phyloP scores from a whole-genome alignment of 2,329 filamentous ascomycete species.

The Graphium sp. region DNA sequence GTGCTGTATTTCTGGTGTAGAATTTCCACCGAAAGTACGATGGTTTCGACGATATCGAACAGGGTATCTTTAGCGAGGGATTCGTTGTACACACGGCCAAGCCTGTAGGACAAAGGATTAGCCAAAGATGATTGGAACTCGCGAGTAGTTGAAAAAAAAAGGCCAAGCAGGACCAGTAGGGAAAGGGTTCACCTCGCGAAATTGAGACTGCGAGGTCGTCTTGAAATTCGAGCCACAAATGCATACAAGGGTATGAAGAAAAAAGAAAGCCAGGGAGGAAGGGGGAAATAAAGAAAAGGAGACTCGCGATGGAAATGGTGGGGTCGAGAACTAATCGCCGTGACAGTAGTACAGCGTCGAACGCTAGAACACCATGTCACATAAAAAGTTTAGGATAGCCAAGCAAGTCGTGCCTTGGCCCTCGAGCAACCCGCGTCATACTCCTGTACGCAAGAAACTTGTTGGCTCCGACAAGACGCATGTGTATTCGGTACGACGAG shows the following conservation, averaged over 20 bases:
- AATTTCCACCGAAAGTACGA: neutral
- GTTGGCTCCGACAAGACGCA: too few species aligned
- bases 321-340: neutral
- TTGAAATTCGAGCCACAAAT: neutral
- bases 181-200: conserved; percentile 1
- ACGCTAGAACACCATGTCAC: too few species aligned
- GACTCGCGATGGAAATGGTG: neutral
- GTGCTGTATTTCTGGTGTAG: neutral
- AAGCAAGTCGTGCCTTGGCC: too few species aligned
- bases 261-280: neutral
- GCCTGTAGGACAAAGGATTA: conserved; percentile 1
- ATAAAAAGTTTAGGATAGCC: too few species aligned
- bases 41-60: neutral
- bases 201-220: neutral
- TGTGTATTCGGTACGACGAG: too few species aligned
- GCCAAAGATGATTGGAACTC: neutral
- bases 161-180: neutral
- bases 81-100: neutral
- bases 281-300: neutral
- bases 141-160: neutral
- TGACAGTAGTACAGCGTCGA: too few species aligned
- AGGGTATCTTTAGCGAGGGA: neutral
- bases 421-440: too few species aligned
- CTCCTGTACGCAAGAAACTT: too few species aligned
- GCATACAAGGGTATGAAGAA: neutral